Conservation (phyloP, 1,284 basidiomycete genomes). For the Ustilago hordei region DNA sequence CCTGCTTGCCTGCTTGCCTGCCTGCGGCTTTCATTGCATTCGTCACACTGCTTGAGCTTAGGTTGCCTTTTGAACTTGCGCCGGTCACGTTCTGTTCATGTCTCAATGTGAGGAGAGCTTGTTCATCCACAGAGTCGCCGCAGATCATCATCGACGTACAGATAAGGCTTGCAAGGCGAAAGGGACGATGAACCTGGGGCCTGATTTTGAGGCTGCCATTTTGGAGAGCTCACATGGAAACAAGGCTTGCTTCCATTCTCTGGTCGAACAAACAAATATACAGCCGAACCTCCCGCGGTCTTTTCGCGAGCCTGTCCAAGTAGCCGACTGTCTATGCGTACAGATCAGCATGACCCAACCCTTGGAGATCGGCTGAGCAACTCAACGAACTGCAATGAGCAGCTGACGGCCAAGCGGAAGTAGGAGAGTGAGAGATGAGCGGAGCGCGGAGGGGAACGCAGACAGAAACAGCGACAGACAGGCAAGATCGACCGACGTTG, state of each 20-base stretch:
- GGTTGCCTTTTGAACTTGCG: not conserved
- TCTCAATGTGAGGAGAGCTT: not conserved
- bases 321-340: too few relatives aligned
- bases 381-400: too few relatives aligned
- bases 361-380: too few relatives aligned
- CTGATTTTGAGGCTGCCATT: not conserved
- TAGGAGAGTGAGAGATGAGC: too few relatives aligned
- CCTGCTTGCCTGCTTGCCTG: too few relatives aligned
- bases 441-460: too few relatives aligned
- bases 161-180: not conserved
- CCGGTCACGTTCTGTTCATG: not conserved
- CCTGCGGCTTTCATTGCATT: not conserved
- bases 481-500: constrained; percentile 3
- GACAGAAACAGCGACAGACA: not conserved
- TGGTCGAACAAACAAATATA: constrained; percentile 7
- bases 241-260: not conserved
- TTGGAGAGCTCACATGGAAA: not conserved
- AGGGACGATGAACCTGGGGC: not conserved
- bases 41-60: not conserved
- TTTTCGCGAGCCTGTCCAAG: not conserved
- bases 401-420: too few relatives aligned
- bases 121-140: not conserved
- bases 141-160: too few relatives aligned
- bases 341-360: too few relatives aligned
- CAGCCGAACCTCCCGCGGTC: constrained; percentile 1